A percentile compares a stretch with the other conserved stretches of the same genome.
These are phyloP conservation scores for Botryosphaeria dothidea DNA, from an alignment of 2,329 filamentous ascomycete genomes.

Conservation along the genomic window DNA sequence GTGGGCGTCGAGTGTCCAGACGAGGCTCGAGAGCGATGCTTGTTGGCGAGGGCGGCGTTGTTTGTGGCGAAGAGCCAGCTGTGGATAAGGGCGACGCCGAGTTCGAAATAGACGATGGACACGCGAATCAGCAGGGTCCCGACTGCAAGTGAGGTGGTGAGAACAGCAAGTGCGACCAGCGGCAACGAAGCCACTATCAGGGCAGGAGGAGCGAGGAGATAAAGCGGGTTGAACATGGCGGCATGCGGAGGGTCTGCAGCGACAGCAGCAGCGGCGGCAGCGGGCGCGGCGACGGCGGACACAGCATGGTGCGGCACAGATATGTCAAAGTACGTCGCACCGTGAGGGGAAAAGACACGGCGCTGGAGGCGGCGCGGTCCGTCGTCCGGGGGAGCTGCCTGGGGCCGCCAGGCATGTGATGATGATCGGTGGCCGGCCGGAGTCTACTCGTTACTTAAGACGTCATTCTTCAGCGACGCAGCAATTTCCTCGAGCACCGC, in stretches of 20 bases:
- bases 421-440: neutral
- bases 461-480: neutral
- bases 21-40: constrained; percentile 23
- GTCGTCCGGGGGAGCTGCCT: constrained; percentile 5
- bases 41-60: constrained; percentile 22
- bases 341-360: constrained; percentile 8
- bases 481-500: neutral
- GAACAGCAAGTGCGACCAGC: constrained; percentile 38
- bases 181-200: constrained; percentile 41
- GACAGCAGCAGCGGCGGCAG: neutral
- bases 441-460: neutral
- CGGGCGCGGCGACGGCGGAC: neutral
- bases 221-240: constrained; percentile 25
- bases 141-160: constrained; percentile 42
- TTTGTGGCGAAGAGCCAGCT: constrained; percentile 32
- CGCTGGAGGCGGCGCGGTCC: constrained; percentile 10
- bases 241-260: neutral
- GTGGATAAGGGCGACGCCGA: constrained; percentile 41
- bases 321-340: neutral
- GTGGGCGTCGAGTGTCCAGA: constrained; percentile 16
- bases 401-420: constrained; percentile 16
- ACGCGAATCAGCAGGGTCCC: constrained; percentile 41
- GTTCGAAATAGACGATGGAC: constrained; percentile 44
- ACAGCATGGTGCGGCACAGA: constrained; percentile 5
- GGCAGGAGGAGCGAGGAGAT: constrained; percentile 37